Percentiles rank a stretch among this genome's conserved stretches.
These are phyloP conservation scores for Solanum chaucha DNA, from an alignment of 257 asterid genomes.

Conservation along the genomic window DNA sequence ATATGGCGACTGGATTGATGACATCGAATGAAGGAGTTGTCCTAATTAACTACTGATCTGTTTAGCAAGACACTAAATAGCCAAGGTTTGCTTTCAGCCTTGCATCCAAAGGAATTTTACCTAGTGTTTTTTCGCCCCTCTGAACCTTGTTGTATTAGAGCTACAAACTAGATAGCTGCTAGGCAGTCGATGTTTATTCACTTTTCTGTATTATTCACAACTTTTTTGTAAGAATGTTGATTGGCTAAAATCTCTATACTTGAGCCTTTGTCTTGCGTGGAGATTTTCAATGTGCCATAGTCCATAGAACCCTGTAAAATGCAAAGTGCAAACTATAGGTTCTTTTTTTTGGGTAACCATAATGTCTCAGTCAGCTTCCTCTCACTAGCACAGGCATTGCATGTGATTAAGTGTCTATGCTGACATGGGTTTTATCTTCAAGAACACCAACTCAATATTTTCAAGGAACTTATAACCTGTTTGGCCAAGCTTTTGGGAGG, in stretches of 20 bases:
- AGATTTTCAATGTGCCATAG: neutral
- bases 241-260: neutral
- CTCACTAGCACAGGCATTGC: neutral
- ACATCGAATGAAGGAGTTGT: conserved; percentile 20
- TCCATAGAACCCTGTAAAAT: neutral
- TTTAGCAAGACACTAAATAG: neutral
- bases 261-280: neutral
- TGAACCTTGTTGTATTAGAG: neutral
- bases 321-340: neutral
- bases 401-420: neutral
- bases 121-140: neutral
- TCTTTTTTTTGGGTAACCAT: neutral
- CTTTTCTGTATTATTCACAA: neutral
- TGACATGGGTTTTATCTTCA: neutral
- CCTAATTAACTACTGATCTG: neutral
- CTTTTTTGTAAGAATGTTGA: neutral
- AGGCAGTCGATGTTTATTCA: neutral
- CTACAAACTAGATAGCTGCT: neutral
- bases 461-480: neutral
- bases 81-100: neutral
- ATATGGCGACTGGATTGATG: conserved; percentile 72
- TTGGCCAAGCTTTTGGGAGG: neutral
- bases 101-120: neutral
- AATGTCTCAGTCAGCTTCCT: neutral
- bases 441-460: neutral